These are phyloP conservation scores for Sphaerulina populicola DNA, from an alignment of 2,329 filamentous ascomycete genomes.

Conservation along the genomic window DNA sequence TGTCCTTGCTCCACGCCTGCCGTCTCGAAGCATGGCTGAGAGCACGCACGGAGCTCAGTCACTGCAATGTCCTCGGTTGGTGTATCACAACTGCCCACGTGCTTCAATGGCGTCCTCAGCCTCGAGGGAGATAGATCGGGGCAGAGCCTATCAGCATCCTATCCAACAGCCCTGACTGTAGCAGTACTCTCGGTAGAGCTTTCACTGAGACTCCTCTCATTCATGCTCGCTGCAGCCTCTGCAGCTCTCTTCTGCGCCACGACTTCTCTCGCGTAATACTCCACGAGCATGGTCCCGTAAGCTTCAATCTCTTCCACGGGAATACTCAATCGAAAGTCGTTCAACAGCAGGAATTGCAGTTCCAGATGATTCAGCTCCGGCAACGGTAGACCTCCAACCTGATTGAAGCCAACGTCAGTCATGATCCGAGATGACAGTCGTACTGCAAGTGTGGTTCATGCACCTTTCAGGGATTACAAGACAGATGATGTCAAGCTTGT, in stretches of 20 bases:
- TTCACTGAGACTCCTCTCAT: slow-evolving; percentile 27
- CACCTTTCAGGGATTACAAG: background rate
- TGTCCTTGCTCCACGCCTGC: background rate
- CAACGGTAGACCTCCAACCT: slow-evolving; percentile 91
- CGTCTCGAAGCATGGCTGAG: background rate
- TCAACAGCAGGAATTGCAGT: slow-evolving; percentile 87
- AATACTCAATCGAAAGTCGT: slow-evolving; percentile 89
- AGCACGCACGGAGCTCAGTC: background rate
- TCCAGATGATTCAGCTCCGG: slow-evolving; percentile 93
- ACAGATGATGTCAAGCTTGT: background rate
- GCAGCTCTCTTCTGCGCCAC: slow-evolving; percentile 53
- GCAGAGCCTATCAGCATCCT: background rate
- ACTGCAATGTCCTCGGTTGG: background rate
- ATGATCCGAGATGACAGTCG: background rate
- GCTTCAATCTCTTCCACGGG: slow-evolving; percentile 92
- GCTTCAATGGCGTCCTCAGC: background rate
- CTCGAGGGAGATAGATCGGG: background rate
- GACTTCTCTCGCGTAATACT: slow-evolving; percentile 92
- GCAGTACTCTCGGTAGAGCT: slow-evolving; percentile 28
- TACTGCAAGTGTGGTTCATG: background rate
- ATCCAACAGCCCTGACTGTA: slow-evolving; percentile 25
- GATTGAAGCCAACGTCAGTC: slow-evolving; percentile 2
- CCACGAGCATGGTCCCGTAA: slow-evolving; percentile 96
- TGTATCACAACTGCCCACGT: background rate
- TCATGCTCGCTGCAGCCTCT: slow-evolving; percentile 21